These are phyloP conservation scores for Pichia nanzhaoensis DNA, from an alignment of 805 yeast species.

Conservation along the genomic window DNA sequence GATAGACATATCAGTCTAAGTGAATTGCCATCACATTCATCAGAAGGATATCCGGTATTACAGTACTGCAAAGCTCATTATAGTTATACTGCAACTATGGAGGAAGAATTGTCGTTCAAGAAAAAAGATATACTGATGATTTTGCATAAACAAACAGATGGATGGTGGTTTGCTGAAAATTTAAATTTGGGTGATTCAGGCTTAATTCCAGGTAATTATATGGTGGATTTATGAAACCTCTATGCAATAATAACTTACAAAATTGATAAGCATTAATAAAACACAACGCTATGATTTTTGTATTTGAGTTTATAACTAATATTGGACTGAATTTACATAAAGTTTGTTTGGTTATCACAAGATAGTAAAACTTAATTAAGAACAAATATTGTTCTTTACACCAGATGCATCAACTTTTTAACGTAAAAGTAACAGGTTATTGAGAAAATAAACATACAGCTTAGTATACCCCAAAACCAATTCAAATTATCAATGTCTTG, in stretches of 20 bases:
- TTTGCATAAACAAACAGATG: slow-evolving; percentile 55
- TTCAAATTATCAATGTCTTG: slow-evolving; percentile 55
- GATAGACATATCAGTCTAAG: slow-evolving; percentile 16
- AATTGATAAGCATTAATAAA: too few species aligned
- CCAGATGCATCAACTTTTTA: slow-evolving; percentile 33
- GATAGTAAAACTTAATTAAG: too few species aligned
- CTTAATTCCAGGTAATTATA: slow-evolving; percentile 58
- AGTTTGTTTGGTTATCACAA: too few species aligned
- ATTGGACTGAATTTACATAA: too few species aligned
- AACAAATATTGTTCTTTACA: too few species aligned
- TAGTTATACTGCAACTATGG: slow-evolving; percentile 52
- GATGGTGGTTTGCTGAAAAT: slow-evolving; percentile 71
- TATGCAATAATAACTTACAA: not conserved
- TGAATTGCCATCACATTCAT: slow-evolving; percentile 41
- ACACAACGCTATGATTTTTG: too few species aligned
- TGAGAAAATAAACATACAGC: slow-evolving; percentile 42
- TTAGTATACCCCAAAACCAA: slow-evolving; percentile 58
- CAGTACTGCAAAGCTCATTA: slow-evolving; percentile 49
- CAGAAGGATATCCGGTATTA: slow-evolving; percentile 49
- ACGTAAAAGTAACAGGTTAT: slow-evolving; percentile 42
- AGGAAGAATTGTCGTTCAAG: slow-evolving; percentile 53
- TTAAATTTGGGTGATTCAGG: slow-evolving; percentile 41
- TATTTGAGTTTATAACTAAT: too few species aligned
- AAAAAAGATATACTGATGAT: slow-evolving; percentile 51
- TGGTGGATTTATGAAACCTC: slow-evolving; percentile 23